Evolutionary conservation across 176 grass and related monocot genomes (phyloP).

Genomic region (Guadua angustifolia): DNA sequence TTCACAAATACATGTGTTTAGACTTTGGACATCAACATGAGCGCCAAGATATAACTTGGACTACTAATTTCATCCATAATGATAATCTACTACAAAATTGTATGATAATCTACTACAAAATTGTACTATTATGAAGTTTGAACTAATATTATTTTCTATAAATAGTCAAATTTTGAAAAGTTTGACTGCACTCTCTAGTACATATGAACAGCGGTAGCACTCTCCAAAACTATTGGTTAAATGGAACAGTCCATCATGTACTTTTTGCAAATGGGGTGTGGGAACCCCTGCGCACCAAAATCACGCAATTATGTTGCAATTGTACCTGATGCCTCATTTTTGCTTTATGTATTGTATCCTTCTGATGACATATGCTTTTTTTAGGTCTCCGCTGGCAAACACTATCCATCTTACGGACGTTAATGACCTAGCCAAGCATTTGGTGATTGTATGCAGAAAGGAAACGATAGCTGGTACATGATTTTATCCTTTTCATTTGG

Average conservation of each 20-base stretch:
- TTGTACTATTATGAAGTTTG: neutral
- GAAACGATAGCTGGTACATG: constrained; percentile 50
- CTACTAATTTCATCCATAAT: neutral
- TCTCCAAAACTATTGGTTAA: constrained; percentile 4
- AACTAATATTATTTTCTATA: constrained; percentile 23
- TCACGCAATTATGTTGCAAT: neutral
- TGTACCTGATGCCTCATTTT: constrained; percentile 39
- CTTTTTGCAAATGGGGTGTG: no score
- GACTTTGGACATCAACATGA: neutral
- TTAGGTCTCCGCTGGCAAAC: constrained; percentile 70
- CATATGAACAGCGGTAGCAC: neutral
- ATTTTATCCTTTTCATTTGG: constrained; percentile 13
- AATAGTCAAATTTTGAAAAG: neutral
- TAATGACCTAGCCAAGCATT: constrained; percentile 54
- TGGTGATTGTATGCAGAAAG: constrained; percentile 61
- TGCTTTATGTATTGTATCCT: constrained; percentile 23
- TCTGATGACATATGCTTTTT: constrained; percentile 26
- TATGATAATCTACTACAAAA: neutral
- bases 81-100: neutral
- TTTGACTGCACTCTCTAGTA: neutral
- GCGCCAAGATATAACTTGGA: constrained; percentile 1
- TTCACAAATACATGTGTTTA: constrained; percentile 6
- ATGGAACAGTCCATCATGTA: neutral
- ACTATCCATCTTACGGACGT: constrained; percentile 51
- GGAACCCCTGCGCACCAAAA: no score